These are phyloP conservation scores for Draba incana DNA, from an alignment of 345 rosid genomes.

Conservation along the genomic window DNA sequence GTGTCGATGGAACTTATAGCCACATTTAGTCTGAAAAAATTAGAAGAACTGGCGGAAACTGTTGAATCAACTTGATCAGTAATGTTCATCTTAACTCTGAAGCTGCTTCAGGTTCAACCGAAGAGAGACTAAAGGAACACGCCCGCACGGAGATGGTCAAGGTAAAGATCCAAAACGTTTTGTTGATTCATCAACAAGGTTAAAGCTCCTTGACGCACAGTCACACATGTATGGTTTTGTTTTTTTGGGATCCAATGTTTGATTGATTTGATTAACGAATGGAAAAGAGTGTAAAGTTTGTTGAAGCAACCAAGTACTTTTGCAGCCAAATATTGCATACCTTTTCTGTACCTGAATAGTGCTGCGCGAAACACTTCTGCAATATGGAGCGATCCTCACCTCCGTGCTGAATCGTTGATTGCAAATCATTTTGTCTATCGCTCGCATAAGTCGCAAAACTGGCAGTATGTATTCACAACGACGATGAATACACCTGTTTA, in stretches of 20 bases:
- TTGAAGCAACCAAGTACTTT: neutral
- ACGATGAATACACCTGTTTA: too few relatives aligned
- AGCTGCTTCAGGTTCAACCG: constrained; percentile 19
- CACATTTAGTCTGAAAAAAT: constrained; percentile 56
- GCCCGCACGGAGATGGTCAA: neutral
- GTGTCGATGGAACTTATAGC: constrained; percentile 82
- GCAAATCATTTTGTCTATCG: too few relatives aligned
- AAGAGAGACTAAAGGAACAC: neutral
- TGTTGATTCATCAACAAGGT: constrained; percentile 13
- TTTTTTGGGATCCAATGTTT: constrained; percentile 21
- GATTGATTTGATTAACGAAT: constrained; percentile 16
- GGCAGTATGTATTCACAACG: too few relatives aligned
- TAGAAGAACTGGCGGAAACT: constrained; percentile 63
- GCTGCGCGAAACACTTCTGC: too few relatives aligned
- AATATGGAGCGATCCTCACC: too few relatives aligned
- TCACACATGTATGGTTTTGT: constrained; percentile 22
- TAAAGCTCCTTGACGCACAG: neutral
- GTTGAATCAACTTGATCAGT: constrained; percentile 12
- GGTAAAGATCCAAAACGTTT: constrained; percentile 1
- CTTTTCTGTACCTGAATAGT: too few relatives aligned
- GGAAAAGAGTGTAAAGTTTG: constrained; percentile 12
- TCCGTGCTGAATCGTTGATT: too few relatives aligned
- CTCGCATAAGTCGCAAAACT: too few relatives aligned
- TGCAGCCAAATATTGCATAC: neutral
- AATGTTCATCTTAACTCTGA: constrained; percentile 11